Base-by-base conservation (phyloP, 2,329 filamentous ascomycete genomes). In the Penicillium sp. region DNA sequence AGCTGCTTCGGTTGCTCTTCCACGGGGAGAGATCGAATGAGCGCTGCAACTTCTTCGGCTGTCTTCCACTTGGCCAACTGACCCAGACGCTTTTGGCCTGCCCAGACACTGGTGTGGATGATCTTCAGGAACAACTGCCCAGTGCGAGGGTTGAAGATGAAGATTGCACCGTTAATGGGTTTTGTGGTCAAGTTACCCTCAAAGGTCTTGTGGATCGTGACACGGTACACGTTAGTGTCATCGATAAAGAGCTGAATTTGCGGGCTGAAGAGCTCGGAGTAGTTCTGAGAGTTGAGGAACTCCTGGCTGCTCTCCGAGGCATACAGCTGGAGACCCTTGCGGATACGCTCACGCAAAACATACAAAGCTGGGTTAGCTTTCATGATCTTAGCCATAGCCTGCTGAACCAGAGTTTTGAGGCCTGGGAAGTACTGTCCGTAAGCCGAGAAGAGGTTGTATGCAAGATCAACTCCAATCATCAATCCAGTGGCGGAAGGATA, bases 371-470 rank as follows among this genome's bases (percentile, higher is more conserved):
- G 94, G 71, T 99, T 99, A 38, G 94, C 93, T 79, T 99, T 99
- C 94, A 99, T 99, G 72, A 99, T 87, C 86, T 99, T 99, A 48
- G 92, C 92, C 95, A 99, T 99, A 6, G 95, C 94, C 75, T 97
- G 93, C 76, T 99, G 95, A 27, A 99, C 82, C 25, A 99, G 84
- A 47, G 92, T 89, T 82, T 99, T 99, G 60, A 99, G 79, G 70
- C 94, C 94, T 47, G 94, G 94, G 86, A 99, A 99, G 80, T 97
- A 99, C 78, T 97, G 93, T 50, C 94, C 94, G 68, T 96, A 99
- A 0, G 94, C 94, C 8, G 94, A 97, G 80, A 97, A 97, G 40
- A 99, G 79, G 74, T 99, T 99, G 82, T 99, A 99, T 0, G 94
- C 93, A 68, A 99, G 82, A 78, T 99, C 94, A 60, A 99, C 94